Evolutionary conservation across 2,329 filamentous ascomycete genomes (phyloP), one percentile per base, ranked within the genome.

Genomic region (Bipolaris gigantea): DNA sequence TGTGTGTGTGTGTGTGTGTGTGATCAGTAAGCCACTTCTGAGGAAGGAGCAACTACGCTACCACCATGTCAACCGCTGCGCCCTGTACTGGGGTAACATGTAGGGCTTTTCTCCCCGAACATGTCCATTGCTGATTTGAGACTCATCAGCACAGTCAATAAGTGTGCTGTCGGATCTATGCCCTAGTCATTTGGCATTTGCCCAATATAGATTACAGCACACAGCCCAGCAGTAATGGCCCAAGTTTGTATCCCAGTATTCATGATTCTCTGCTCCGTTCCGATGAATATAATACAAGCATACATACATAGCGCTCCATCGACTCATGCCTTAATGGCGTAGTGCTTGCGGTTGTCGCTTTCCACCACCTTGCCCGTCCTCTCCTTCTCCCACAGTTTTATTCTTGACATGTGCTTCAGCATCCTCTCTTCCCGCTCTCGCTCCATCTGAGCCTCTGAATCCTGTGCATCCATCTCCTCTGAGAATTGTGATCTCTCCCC

Each of bases 361-460:
- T 61, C 49, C 25, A 67, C 63, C 23, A 59, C 55, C 53, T 64
- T 64, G 13, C 25, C 50, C 35, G 66, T 59, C 42, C 69, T 65
- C 55, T 55, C 55, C 42, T 63, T 55, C 42, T 69, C 69, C 66
- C 67, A 70, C 38, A 62, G 69, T 69, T 65, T 49, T 49, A 77
- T 70, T 60, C 74, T 67, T 41, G 75, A 74, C 67, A 74, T 70
- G 60, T 74, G 73, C 50, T 61, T 50, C 35, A 76, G 73, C 52
- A 60, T 52, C 33, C 76, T 41, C 21, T 56, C 48, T 18, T 57
- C 57, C 25, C 45, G 57, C 44, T 59, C 35, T 47, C 48, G 44
- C 45, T 39, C 49, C 35, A 43, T n/a, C 34, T 53, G 27, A 34
- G 39, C 44, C 32, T 42, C 34, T 27, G 25, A 48, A 39, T 55